Evolutionary conservation across 164 flowering plant genomes (phyloP), one percentile per base, ranked within the genome.

Genomic region (Nymphaea colorata): DNA sequence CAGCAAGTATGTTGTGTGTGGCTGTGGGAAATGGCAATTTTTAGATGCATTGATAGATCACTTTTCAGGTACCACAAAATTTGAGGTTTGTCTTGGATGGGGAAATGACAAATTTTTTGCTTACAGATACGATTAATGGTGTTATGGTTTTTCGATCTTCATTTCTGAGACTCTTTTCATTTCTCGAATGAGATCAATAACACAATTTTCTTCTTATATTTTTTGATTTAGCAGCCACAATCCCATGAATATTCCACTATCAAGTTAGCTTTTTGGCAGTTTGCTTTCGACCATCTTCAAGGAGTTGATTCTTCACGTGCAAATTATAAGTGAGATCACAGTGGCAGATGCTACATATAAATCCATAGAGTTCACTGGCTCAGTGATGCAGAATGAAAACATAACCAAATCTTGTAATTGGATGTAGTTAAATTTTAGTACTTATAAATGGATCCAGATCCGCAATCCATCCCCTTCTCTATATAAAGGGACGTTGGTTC

Each of bases 251-350:
- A 25, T 25, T 25, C 36, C 36, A 25, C 36, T 25, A 25, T 25
- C 36, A 25, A 25, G 36, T 25, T 25, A 25, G 36, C 36, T 25
- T 25, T 25, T 25, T 25, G 36, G 36, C 36, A 25, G 36, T 25
- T 25, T 25, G 36, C 1, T 25, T 25, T 25, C 36, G 36, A 25
- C 36, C 36, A 55, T 55, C 59, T 55, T 55, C 12, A 55, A 16
- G 16, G 41, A 4, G n/a, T 3, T 61, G 57, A 51, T 17, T 14
- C 17, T 25, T 36, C 15, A 51, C 44, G 67, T 80, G 81, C 84
- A 95, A 98, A 90, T 95, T 62, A 95, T 95, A 79, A 98, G 99
- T 76, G 99, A 95, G 82, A 95, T 95, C 67, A 82, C 88, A 57
- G 91, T 95, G 44, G 79, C 99, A 79, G 99, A 98, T 76, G 98